Evolutionary conservation across 495 filamentous ascomycete species (phyloP), one percentile per base, ranked within the genome.

Genomic region (Sabuloglossum arenarium): DNA sequence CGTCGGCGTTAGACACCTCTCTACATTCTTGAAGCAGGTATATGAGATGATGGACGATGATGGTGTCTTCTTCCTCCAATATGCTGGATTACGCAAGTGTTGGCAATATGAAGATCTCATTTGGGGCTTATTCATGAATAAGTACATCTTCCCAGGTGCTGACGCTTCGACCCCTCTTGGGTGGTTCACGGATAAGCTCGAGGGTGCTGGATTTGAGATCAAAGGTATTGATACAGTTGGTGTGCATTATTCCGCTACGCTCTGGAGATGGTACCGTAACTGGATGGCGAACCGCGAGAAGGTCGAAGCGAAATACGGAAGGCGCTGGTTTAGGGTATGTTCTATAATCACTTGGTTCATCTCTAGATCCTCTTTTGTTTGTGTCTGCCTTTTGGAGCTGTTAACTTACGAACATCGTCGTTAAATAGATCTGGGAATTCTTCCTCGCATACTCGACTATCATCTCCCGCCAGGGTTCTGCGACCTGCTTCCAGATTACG

Each of bases 221-320:
- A 86, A 86, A 76, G 65, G 56, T 8, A 64, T 90, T 61, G 86
- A 95, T 65, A 95, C 86, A 52, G 79, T 94, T 61, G 89, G 88
- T 62, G 88, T 98, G 42, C 91, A 98, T 73, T 98, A 98, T 70
- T 94, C 87, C 34, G 88, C 89, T 53, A 98, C 91, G 32, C 72
- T 98, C 46, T 98, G 91, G 91, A 80, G 86, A 65, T 98, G 91
- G 91, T 98, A 98, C 74, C 76, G 91, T 61, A 98, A 98, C 76
- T 98, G 91, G 91, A 75, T 97, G 68, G 91, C 76, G 67, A 98
- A 97, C 77, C 76, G 78, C 58, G 89, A 95, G 59, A 96, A 95
- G 75, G 84, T 97, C 31, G 77, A 83, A 66, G 88, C 85, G 58
- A 97, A 96, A 76, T 98, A 97, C 67, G 91, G 91, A 60, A 83